phyloP scores from a whole-genome alignment of 2,329 filamentous ascomycete species.

The Epichloe glyceriae region DNA sequence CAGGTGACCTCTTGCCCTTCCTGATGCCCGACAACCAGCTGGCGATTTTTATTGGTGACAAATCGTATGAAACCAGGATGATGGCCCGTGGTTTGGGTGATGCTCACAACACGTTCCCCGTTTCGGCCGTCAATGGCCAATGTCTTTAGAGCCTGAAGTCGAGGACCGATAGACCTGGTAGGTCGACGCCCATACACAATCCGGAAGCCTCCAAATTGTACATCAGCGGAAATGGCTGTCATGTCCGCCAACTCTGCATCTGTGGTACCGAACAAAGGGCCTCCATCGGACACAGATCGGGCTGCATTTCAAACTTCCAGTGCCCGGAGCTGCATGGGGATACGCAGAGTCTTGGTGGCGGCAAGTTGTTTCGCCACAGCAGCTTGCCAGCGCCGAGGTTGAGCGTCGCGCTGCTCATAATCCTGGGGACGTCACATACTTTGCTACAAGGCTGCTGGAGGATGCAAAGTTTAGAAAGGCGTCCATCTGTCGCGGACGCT shows the following conservation, averaged over 20 bases:
- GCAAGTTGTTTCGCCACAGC: background rate
- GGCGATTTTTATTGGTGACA: conserved; percentile 13
- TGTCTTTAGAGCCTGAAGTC: background rate
- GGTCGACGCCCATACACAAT: background rate
- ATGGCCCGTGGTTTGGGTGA: background rate
- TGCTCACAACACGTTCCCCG: background rate
- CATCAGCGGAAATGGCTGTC: background rate
- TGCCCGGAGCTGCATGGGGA: background rate
- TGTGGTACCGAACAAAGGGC: background rate
- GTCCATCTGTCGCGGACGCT: background rate
- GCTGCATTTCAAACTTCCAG: background rate
- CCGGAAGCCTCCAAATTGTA: background rate
- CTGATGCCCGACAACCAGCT: conserved; percentile 11
- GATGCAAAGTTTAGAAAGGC: background rate
- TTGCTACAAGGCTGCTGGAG: background rate
- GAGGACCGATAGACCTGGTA: background rate
- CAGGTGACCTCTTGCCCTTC: background rate
- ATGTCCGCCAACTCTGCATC: background rate
- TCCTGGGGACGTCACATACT: background rate
- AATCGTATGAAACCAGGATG: background rate
- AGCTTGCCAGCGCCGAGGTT: background rate
- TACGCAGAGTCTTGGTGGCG: background rate
- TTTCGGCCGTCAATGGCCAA: background rate
- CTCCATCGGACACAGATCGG: background rate
- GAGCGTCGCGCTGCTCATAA: background rate